Percentiles rank a stretch among this genome's conserved stretches.
These are phyloP conservation scores for Fomitopsis betulina DNA, from an alignment of 1,284 basidiomycete genomes.

Conservation along the genomic window DNA sequence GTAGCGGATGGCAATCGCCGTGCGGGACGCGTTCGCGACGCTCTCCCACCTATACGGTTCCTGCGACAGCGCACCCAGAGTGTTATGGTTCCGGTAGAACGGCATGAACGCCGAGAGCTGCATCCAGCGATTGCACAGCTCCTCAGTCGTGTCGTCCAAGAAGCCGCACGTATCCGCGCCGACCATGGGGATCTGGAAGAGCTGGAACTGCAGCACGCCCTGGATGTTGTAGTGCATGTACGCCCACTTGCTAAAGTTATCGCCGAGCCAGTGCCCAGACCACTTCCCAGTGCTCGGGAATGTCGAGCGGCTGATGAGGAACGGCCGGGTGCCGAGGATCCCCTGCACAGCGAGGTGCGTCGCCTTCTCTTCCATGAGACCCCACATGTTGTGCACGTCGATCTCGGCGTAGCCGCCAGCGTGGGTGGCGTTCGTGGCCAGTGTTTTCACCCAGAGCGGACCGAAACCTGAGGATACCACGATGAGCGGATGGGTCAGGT, in stretches of 20 bases:
- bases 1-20: constrained; percentile 66
- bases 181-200: constrained; percentile 73
- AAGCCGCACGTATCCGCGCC: constrained; percentile 73
- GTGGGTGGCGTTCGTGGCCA: constrained; percentile 61
- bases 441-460: constrained; percentile 41
- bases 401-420: constrained; percentile 49
- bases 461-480: constrained; percentile 34
- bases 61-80: constrained; percentile 54
- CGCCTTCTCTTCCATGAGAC: constrained; percentile 58
- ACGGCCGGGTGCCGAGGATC: constrained; percentile 52
- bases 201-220: constrained; percentile 71
- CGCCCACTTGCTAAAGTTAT: constrained; percentile 66
- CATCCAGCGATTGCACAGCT: constrained; percentile 82
- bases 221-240: constrained; percentile 58
- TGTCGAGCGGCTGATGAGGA: constrained; percentile 62
- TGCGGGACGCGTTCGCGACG: constrained; percentile 67
- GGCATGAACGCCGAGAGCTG: constrained; percentile 72
- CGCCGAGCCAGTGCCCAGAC: constrained; percentile 46
- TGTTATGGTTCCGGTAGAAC: constrained; percentile 71
- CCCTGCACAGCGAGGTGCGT: constrained; percentile 51
- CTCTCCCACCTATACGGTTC: constrained; percentile 76
- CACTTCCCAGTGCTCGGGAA: constrained; percentile 64
- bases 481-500: not conserved
- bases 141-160: constrained; percentile 71
- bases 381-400: constrained; percentile 64